Evolutionary conservation across 768 basidiomycete genomes (phyloP), one percentile per base, ranked within the genome.

Genomic region (Tephrocybe sp.): DNA sequence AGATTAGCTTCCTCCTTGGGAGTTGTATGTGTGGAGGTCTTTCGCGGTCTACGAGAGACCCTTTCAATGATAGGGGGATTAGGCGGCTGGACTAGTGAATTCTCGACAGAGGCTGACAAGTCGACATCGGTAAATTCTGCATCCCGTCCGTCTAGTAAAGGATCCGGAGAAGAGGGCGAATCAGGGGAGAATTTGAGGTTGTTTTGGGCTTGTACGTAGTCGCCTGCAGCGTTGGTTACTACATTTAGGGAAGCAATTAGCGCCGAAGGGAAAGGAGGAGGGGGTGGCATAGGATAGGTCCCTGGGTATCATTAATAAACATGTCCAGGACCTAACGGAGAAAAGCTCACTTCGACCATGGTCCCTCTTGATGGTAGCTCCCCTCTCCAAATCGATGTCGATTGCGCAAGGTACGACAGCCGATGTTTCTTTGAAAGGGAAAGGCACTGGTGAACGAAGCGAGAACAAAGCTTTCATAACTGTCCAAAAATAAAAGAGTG

Each of bases 401-500:
- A 26, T 35, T 7, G 34, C 30, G 34, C 39, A 51, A 28, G 52
- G 49, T 31, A 59, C 43, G 19, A 56, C 39, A 2, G 39, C 55
- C 27, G 54, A 50, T 21, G 53, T 53, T 47, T 52, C 54, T 13
- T 45, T 34, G 38, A 47, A 52, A 7, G 51, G 57, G 19, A 49
- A 55, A 25, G 35, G 42, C 5, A 22, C 41, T 8, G 57, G 43
- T 13, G 54, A 53, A 32, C 57, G 51, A 21, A 59, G 30, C 9
- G 52, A 53, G 18, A 56, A 22, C 26, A 59, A 40, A 49, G 57
- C 57, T 49, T 51, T 40, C 21, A 59, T 49, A 49, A 56, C 45
- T 37, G 57, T 56, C 57, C 57, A 56, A 24, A 59, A 21, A 53
- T 59, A 56, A 59, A 56, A 51, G 57, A 59, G 46, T 21, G 57